Evolutionary conservation across 192 early-diverging fungal species (phyloP).

Genomic region (Backusella luteola): DNA sequence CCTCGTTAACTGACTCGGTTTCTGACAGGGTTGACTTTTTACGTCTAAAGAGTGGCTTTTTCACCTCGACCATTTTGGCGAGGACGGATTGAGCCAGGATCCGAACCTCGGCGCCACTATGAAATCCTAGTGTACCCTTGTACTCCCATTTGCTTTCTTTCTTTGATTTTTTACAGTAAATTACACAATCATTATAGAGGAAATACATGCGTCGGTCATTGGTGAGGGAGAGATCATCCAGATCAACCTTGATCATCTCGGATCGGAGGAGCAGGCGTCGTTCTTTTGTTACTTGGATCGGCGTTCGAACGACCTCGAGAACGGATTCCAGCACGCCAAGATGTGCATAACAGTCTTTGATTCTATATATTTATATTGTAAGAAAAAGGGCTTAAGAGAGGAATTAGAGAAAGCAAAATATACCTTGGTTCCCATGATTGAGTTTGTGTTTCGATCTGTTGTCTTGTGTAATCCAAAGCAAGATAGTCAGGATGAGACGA

Average conservation of each 20-base stretch:
- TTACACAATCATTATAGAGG: constrained; percentile 27
- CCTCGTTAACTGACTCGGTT: neutral
- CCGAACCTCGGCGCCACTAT: neutral
- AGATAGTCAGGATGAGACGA: constrained; percentile 25
- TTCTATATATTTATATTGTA: constrained; percentile 4
- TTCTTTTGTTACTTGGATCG: constrained; percentile 7
- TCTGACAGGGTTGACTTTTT: neutral
- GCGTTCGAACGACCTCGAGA: neutral
- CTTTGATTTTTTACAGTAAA: constrained; percentile 12
- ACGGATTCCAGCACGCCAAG: constrained; percentile 7
- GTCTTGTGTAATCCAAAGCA: neutral
- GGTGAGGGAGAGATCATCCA: neutral
- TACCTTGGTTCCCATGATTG: constrained; percentile 8
- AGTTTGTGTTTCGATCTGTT: neutral
- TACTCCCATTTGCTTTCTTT: neutral
- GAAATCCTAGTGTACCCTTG: constrained; percentile 14
- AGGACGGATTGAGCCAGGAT: neutral
- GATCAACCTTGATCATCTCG: constrained; percentile 19
- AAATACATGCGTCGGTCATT: constrained; percentile 20
- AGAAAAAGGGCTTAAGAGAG: neutral
- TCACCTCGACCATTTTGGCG: constrained; percentile 4
- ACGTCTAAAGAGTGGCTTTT: neutral
- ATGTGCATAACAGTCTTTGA: constrained; percentile 9
- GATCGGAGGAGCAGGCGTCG: constrained; percentile 15
- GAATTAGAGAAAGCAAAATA: neutral